Base-by-base conservation (phyloP, 2,329 filamentous ascomycete genomes). In the Fusarium poae region DNA sequence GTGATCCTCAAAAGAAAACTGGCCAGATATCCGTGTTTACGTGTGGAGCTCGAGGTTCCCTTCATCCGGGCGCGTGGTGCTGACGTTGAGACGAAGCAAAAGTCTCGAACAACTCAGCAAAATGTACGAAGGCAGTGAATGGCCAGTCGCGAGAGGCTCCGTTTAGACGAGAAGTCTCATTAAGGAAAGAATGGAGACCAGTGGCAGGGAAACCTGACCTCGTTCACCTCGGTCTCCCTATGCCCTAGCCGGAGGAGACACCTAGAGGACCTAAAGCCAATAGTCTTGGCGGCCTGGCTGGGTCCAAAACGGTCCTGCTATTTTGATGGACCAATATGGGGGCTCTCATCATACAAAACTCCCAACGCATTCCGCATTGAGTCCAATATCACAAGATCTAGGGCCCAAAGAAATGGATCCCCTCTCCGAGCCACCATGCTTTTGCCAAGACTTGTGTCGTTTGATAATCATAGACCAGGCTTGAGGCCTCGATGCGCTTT, bases 291-390 rank as follows among this genome's bases (percentile, higher is more conserved):
- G 29, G 37, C 20, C 43, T 62, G 48, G 35, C 52, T 53, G 42
- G 40, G 35, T 53, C 48, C 30, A 34, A 51, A 40, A 42, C 29
- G 42, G 51, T 52, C 39, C 35, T 35, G 40, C 32, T 27, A 30
- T 57, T n/a, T 45, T 32, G 23, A 65, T 20, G 29, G 59, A 49
- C 50, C 51, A 58, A 45, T 45, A 48, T 23, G 49, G 53, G 39
- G 63, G 35, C 51, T 25, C 20, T 35, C 35, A 43, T 40, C 25
- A 43, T 29, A 40, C 10, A 20, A 10, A 11, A 39, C 44, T 39
- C 44, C 42, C 54, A 70, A 61, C 48, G 54, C 67, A 70, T 70
- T 70, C 67, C 67, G 56, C 42, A 59, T 29, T 50, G 50, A 64
- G 46, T 57, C 39, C 37, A 57, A 29, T 27, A 56, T 49, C 66